These are phyloP conservation scores for Colletotrichum tanaceti DNA, from an alignment of 2,329 filamentous ascomycete species.

Conservation along the genomic window DNA sequence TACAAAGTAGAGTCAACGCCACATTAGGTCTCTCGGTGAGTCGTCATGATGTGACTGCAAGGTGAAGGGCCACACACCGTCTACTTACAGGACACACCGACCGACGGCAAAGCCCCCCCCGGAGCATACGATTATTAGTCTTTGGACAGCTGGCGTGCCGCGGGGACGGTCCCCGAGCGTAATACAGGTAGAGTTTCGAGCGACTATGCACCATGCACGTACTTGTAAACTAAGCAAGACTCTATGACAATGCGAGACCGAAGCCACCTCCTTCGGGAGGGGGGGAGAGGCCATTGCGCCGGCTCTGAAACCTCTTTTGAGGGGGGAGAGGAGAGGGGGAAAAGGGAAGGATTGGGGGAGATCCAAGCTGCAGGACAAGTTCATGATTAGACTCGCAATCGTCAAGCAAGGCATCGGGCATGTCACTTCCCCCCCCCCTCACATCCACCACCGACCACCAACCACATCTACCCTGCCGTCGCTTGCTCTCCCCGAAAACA, in stretches of 20 bases:
- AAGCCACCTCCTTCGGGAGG: not conserved
- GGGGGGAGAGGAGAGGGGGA: not conserved
- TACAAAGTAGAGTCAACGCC: not conserved
- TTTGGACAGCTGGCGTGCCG: not conserved
- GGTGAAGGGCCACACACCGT: too few species aligned
- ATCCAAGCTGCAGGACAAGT: conserved; percentile 31
- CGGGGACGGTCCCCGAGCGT: conserved; percentile 30
- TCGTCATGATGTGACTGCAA: not conserved
- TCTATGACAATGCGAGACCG: conserved; percentile 20
- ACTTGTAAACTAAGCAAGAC: not conserved
- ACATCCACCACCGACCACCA: too few species aligned
- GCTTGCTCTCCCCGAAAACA: conserved; percentile 34
- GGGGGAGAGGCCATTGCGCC: conserved; percentile 33
- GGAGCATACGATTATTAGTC: too few species aligned
- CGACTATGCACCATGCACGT: not conserved
- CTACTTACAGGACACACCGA: too few species aligned
- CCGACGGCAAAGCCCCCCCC: conserved; percentile 15
- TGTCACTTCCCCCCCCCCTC: conserved; percentile 3
- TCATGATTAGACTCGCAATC: conserved; percentile 34
- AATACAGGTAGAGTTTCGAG: conserved; percentile 4
- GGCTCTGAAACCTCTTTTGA: conserved; percentile 36
- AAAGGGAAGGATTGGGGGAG: not conserved
- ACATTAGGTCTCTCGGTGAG: not conserved
- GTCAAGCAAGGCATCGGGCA: not conserved
- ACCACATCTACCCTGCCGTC: not conserved